Evolutionary conservation across 2,329 filamentous ascomycete species (phyloP).

Genomic region (Aspergillus sp.): DNA sequence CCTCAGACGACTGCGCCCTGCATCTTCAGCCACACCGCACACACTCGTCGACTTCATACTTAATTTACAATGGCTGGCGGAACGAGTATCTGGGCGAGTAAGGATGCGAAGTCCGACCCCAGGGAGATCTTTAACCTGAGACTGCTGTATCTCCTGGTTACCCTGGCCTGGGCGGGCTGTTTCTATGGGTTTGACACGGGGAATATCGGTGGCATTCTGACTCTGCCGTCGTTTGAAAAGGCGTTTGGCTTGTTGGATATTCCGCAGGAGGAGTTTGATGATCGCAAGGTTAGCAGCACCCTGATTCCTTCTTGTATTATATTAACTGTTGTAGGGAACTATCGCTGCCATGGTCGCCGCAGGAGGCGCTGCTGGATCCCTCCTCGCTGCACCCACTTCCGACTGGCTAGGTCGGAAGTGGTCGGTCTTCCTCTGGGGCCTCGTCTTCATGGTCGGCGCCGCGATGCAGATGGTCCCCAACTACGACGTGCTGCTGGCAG

Average conservation of each 20-base stretch:
- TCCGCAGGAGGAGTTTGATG: neutral
- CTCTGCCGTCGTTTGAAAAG: conserved; percentile 33
- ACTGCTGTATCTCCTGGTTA: neutral
- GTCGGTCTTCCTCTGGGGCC: conserved; percentile 4
- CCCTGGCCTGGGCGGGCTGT: conserved; percentile 32
- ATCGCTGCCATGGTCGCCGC: conserved; percentile 8
- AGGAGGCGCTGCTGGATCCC: neutral
- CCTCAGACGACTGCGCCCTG: no score
- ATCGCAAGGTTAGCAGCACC: neutral
- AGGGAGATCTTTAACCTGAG: conserved; percentile 7
- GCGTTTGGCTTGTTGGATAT: neutral
- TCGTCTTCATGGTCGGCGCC: conserved; percentile 2
- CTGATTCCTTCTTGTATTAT: neutral
- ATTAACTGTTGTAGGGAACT: neutral
- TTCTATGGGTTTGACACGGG: conserved; percentile 42
- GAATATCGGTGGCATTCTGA: conserved; percentile 41
- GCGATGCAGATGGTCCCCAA: conserved; percentile 14
- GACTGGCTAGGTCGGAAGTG: conserved; percentile 4
- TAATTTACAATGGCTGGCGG: neutral
- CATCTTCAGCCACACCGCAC: no score
- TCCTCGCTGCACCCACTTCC: neutral
- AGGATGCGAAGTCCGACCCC: conserved; percentile 2
- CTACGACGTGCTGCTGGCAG: conserved; percentile 21
- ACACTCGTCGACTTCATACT: no score
- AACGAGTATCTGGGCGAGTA: conserved; percentile 4